Evolutionary conservation across 352 stramenopile genomes (phyloP), one percentile per base, ranked within the genome.

Genomic region (Paralagenidium karlingii): DNA sequence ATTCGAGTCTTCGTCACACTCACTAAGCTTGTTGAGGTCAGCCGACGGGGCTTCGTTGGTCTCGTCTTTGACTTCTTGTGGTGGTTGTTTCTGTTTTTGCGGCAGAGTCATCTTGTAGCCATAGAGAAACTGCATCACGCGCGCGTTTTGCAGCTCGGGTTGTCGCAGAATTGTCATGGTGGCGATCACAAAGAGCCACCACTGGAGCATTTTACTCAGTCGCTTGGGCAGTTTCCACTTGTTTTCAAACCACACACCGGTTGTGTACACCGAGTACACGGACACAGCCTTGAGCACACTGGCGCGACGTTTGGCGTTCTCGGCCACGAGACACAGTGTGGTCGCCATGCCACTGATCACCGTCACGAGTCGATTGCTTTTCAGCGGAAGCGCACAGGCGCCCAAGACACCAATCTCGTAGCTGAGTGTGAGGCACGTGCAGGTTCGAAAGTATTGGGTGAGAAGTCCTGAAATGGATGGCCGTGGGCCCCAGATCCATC

Each of bases 241-340:
- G 5, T 47, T 51, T 37, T 58, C 44, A 16, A 58, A 63, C 21
- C 54, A 51, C 19, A 52, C 54, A 33, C 58, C 53, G n/a, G n/a
- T n/a, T n/a, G n/a, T 43, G 37, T 26, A 43, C 10, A 73, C 48
- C 34, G 56, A 47, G 52, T 83, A 86, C 21, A 78, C 48, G 0
- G 62, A 53, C 24, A 79, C 53, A 12, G 64, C 63, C 43, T 82
- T 80, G 25, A 82, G 49, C 24, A 82, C 64, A 21, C 53, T 69
- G 8, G 52, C 47, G 10, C 68, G 68, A 6, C 73, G 68, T 34
- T 62, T 58, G 11, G 61, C 47, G 40, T 74, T 64, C 49, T 86
- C 73, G 8, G 55, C 51, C 16, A 69, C 29, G 33, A 86, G 36
- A 3, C 51, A 59, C 15, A 81, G 33, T 15, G 65, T 62, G 12